These are phyloP conservation scores for Ramaria sp. DNA, from an alignment of 768 basidiomycete species.

Conservation along the genomic window DNA sequence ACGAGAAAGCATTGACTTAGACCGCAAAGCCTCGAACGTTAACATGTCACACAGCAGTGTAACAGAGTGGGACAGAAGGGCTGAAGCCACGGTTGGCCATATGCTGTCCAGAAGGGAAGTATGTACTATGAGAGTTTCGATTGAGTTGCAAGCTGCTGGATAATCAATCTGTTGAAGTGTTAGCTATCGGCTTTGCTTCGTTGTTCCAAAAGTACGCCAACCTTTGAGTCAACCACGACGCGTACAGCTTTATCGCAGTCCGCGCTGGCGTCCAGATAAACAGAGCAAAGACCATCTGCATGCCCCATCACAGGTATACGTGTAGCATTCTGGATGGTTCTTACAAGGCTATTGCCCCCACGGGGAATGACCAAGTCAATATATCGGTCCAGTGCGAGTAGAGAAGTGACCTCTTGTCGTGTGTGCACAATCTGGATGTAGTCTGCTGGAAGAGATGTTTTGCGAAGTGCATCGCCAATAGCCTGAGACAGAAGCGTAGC, in stretches of 20 bases:
- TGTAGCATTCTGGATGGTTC: constrained; percentile 79
- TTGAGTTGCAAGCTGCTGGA: constrained; percentile 91
- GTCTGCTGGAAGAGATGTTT: constrained; percentile 59
- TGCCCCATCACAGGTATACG: constrained; percentile 98
- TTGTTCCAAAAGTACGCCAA: constrained; percentile 20
- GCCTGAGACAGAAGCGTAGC: constrained; percentile 64
- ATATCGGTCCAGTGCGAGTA: constrained; percentile 79
- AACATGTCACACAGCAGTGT: constrained; percentile 68
- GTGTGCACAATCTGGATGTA: constrained; percentile 92
- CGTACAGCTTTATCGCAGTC: constrained; percentile 69
- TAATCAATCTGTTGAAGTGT: constrained; percentile 62
- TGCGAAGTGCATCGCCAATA: constrained; percentile 66
- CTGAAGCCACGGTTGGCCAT: constrained; percentile 72
- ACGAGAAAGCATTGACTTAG: constrained; percentile 19
- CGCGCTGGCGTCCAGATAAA: constrained; percentile 81
- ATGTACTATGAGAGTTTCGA: constrained; percentile 85
- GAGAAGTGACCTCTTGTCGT: constrained; percentile 77
- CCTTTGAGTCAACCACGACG: constrained; percentile 86
- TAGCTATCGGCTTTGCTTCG: neutral
- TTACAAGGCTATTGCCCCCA: constrained; percentile 85
- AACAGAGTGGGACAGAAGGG: constrained; percentile 60
- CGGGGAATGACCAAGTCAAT: constrained; percentile 97
- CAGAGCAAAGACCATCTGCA: constrained; percentile 88
- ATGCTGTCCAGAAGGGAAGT: constrained; percentile 53
- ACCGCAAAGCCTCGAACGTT: constrained; percentile 46